Conservation (phyloP, 164 flowering plant genomes). For the Berberis vulgaris region DNA sequence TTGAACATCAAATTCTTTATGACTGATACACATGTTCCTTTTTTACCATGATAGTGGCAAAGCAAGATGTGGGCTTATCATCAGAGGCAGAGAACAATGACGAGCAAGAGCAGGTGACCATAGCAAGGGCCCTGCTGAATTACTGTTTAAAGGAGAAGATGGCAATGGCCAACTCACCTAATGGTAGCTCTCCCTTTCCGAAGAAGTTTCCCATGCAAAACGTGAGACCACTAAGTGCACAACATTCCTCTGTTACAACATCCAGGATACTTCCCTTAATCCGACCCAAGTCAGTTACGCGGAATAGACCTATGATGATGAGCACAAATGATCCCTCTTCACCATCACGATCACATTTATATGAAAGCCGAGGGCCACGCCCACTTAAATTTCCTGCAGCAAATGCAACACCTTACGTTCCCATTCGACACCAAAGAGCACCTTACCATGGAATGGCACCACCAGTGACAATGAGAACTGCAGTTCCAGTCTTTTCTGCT, state of each 20-base stretch:
- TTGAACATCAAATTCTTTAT: too few species aligned
- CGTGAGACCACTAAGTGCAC: conserved; percentile 55
- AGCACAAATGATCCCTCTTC: conserved; percentile 15
- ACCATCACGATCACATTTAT: conserved; percentile 15
- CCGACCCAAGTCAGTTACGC: conserved; percentile 42
- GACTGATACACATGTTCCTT: too few species aligned
- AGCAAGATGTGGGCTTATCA: conserved; percentile 55
- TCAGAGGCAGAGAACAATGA: conserved; percentile 63
- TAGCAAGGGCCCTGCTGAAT: conserved; percentile 77
- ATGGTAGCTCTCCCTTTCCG: conserved; percentile 37
- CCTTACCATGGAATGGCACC: conserved; percentile 66
- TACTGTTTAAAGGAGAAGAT: conserved; percentile 66
- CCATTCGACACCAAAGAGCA: conserved; percentile 42
- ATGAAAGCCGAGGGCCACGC: conserved; percentile 32
- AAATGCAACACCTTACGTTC: conserved; percentile 68
- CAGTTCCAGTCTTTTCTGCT: conserved; percentile 76
- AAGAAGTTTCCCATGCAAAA: conserved; percentile 41
- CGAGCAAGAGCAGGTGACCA: conserved; percentile 82
- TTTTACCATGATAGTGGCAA: conserved; percentile 46
- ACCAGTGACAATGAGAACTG: conserved; percentile 76
- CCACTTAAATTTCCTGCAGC: conserved; percentile 49
- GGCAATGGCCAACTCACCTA: conserved; percentile 33
- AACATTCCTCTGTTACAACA: conserved; percentile 45
- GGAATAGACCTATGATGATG: conserved; percentile 23
- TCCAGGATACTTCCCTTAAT: conserved; percentile 85